Evolutionary conservation across 257 asterid species (phyloP), one percentile per base, ranked within the genome.

Genomic region (Thymus mandschuricus): DNA sequence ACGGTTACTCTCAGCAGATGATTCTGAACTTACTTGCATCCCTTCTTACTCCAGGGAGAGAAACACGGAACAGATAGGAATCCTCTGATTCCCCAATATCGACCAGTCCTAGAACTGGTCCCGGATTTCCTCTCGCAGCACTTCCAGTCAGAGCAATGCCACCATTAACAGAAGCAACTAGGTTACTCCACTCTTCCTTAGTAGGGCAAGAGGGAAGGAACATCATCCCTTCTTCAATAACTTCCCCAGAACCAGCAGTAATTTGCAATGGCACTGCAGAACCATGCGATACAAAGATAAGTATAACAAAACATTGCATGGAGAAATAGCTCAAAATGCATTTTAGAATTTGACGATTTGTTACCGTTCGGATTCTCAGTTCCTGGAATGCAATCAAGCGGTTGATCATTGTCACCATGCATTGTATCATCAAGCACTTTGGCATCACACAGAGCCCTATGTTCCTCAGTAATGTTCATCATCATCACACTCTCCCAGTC

Each of bases 1-100:
- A 40, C 8, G 43, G 10, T 11, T 44, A 21, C 63, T 68, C 31
- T 49, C 8, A 13, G 55, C 46, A 50, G 49, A 41, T 10, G n/a
- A 45, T 4, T 13, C 12, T 13, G 38, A 40, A 81, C 96, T 86
- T 82, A 91, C 98, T 81, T 77, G 84, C 92, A 64, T 93, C 96
- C 82, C 97, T 85, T 84, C 50, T 77, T 45, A 93, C 97, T 44
- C 98, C 98, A 1, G 98, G 97, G 66, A 93, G 98, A 12, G 97
- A 83, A n/a, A 90, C 86, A 2, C 91, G 92, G 73, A 93, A 93
- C 44, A 91, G 81, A 81, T 87, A 91, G 51, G 96, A 81, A 55
- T 89, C 97, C 64, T 79, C 82, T 0, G 88, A 81, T 78, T 89
- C 97, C 50, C 96, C 97, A 50, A 93, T 79, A 66, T 93, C 96